A percentile compares a stretch with the other conserved stretches of the same genome.
Evolutionary conservation across 2,329 filamentous ascomycete species (phyloP).

Genomic region (Arthrobotrys sinensis): DNA sequence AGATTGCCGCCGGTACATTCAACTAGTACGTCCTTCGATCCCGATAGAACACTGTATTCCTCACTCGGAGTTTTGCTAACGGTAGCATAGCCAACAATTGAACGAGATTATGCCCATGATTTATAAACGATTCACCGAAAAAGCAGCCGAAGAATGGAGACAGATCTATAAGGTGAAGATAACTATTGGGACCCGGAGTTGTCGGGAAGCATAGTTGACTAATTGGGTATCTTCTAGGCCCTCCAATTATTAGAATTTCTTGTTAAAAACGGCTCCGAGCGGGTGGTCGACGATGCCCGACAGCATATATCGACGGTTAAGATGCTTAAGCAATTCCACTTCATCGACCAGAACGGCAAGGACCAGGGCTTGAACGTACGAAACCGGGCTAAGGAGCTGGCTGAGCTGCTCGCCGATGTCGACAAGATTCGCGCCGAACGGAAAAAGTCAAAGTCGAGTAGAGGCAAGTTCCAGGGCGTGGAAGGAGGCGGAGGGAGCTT

Average conservation of each 20-base stretch:
- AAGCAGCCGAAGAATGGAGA: constrained; percentile 97
- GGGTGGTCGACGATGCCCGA: constrained; percentile 96
- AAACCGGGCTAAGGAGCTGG: constrained; percentile 94
- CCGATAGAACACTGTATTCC: constrained; percentile 34
- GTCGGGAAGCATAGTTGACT: not conserved
- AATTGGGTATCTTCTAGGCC: constrained; percentile 68
- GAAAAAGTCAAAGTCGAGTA: constrained; percentile 91
- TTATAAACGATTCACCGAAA: constrained; percentile 98
- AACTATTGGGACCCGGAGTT: not conserved
- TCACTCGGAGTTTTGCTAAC: constrained; percentile 63
- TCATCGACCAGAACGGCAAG: constrained; percentile 94
- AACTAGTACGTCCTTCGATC: constrained; percentile 82
- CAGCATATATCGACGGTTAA: constrained; percentile 95
- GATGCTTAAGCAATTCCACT: constrained; percentile 99
- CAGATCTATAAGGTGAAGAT: constrained; percentile 92
- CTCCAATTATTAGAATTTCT: constrained; percentile 96
- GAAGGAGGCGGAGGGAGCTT: constrained; percentile 79
- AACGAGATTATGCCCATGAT: constrained; percentile 99
- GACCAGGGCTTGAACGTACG: constrained; percentile 98
- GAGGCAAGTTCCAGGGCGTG: constrained; percentile 95
- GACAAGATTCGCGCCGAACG: constrained; percentile 84
- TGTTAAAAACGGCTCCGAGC: constrained; percentile 97
- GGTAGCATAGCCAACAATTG: constrained; percentile 81
- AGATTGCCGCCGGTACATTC: constrained; percentile 97
- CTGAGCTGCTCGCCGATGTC: constrained; percentile 92